Base-by-base conservation (phyloP, 192 early-diverging fungal species). In the Endogone sp. region DNA sequence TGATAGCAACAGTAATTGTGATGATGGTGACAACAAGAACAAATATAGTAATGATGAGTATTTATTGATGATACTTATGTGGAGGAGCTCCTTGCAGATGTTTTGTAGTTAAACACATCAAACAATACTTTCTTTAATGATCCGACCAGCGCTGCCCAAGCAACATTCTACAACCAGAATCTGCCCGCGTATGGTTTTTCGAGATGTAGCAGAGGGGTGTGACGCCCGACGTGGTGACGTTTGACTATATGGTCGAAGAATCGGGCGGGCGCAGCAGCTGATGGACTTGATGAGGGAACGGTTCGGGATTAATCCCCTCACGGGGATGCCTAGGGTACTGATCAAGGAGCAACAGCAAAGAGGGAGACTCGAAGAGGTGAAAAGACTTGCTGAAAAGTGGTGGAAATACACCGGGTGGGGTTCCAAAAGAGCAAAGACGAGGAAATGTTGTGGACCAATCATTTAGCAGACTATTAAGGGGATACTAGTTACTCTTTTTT, bases 241-340 rank as follows among this genome's bases (percentile, higher is more conserved):
- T 79, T 59, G 71, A 79, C 70, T 60, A 74, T 49, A 32, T 79
- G 2, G 68, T 79, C 27, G 29, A 20, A 62, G 69, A 58, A 60
- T 67, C 21, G 65, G 62, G 26, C 61, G 44, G 10, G 59, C 72
- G 9, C 63, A 79, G 24, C 13, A 56, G 13, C 22, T 79, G 13
- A 59, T 79, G 62, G 63, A 79, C 2, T 37, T 72, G 11, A 79
- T 79, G 77, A 32, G 68, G 4, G 4, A 29, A 0, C 56, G 66
- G 10, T 79, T 74, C 30, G 44, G 67, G 44, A 27, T 73, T 20
- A 21, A 4, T 29, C 76, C 76, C 13, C 29, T 78, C 3, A 29
- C 56, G 31, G 70, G 71, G 49, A 78, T 78, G 76, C 73, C 71
- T 16, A 27, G 30, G 22, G 29, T 30, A 1, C 37, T 78, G 21